These are phyloP conservation scores for Coffea humblotiana DNA, from an alignment of 305 asterid genomes.

Conservation along the genomic window DNA sequence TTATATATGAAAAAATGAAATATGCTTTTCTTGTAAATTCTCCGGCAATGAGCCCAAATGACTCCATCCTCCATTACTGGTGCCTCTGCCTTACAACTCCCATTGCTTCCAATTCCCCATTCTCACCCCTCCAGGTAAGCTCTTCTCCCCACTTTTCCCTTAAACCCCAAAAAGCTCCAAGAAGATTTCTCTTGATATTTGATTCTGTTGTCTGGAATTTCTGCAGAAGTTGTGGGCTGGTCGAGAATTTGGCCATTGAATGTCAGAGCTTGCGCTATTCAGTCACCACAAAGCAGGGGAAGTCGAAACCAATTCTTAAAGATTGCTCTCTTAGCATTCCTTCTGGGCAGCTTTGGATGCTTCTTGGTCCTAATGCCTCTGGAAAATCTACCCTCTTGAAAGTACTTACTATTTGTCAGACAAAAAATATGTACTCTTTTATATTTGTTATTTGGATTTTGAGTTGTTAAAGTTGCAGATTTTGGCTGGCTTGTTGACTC, in stretches of 20 bases:
- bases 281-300: constrained; percentile 47
- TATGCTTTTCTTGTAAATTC: background rate
- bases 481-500: constrained; percentile 47
- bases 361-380: constrained; percentile 92
- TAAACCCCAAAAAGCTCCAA: background rate
- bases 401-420: constrained; percentile 24
- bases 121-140: constrained; percentile 23
- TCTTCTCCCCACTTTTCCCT: background rate
- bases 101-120: constrained; percentile 33
- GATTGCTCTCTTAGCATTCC: constrained; percentile 79
- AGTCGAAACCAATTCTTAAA: constrained; percentile 55
- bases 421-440: too few species aligned
- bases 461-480: constrained; percentile 4
- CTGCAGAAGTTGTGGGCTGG: constrained; percentile 22
- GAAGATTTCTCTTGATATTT: background rate
- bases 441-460: background rate
- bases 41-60: constrained; percentile 29
- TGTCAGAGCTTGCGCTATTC: constrained; percentile 69
- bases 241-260: constrained; percentile 51
- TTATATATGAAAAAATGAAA: too few species aligned
- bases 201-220: background rate
- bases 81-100: constrained; percentile 40
- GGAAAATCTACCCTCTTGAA: constrained; percentile 91
- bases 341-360: constrained; percentile 94
- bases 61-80: constrained; percentile 33